A percentile compares a stretch with the other conserved stretches of the same genome.
Conservation (phyloP, 345 rosid species). For the Citrus glauca region DNA sequence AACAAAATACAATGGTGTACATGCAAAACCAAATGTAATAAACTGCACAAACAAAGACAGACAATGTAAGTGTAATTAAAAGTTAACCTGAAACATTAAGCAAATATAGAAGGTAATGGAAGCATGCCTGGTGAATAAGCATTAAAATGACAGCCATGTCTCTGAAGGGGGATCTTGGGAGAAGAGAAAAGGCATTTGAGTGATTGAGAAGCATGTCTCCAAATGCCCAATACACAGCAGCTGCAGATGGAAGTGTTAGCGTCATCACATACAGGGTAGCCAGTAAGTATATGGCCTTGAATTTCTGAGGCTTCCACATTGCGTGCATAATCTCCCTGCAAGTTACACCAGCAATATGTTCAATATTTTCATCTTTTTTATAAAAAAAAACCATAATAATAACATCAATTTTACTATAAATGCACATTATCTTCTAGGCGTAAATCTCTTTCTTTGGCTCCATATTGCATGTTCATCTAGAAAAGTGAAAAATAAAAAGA, state of each 20-base stretch:
- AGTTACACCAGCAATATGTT: neutral
- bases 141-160: conserved; percentile 91
- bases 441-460: too few relatives aligned
- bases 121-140: conserved; percentile 92
- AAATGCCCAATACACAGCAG: conserved; percentile 97
- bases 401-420: neutral
- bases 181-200: conserved; percentile 92
- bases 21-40: conserved; percentile 94
- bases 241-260: conserved; percentile 89
- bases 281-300: conserved; percentile 82
- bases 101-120: neutral
- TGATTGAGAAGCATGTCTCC: conserved; percentile 95
- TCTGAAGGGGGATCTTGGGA: conserved; percentile 64
- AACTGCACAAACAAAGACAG: conserved; percentile 42
- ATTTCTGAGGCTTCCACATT: conserved; percentile 99
- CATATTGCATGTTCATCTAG: too few relatives aligned
- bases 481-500: too few relatives aligned
- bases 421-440: neutral
- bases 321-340: conserved; percentile 98
- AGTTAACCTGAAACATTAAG: neutral
- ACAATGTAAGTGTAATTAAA: neutral
- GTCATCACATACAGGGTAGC: conserved; percentile 91
- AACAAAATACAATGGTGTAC: conserved; percentile 92
- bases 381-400: neutral
- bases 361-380: neutral